A percentile compares a stretch with the other conserved stretches of the same genome.
Conservation (phyloP, 2,329 filamentous ascomycete genomes). For the Cercospora zeina region DNA sequence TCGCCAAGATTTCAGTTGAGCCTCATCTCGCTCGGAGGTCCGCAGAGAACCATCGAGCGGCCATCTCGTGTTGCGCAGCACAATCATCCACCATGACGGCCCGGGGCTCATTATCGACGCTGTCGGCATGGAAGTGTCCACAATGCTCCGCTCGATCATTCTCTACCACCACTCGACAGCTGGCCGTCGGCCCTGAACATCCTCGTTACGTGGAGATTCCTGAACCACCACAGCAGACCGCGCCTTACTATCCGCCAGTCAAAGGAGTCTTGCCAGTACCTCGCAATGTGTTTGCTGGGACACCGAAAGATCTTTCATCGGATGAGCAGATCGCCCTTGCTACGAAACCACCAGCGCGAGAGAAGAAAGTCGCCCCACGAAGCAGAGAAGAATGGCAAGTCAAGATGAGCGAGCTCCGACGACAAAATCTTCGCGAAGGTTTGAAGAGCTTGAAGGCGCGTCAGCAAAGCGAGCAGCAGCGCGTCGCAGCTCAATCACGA, state of each 20-base stretch:
- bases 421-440: conserved; percentile 70
- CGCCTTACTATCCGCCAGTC: conserved; percentile 51
- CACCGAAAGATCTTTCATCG: conserved; percentile 56
- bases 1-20: conserved; percentile 20
- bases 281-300: conserved; percentile 68
- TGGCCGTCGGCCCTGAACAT: conserved; percentile 73
- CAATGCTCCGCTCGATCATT: conserved; percentile 45
- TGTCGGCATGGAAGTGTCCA: conserved; percentile 40
- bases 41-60: conserved; percentile 4
- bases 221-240: conserved; percentile 69
- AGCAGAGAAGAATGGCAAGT: conserved; percentile 66
- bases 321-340: conserved; percentile 31
- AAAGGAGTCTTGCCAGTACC: conserved; percentile 84
- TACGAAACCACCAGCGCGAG: conserved; percentile 26
- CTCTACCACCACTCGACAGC: conserved; percentile 48
- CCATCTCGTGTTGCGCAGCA: not conserved
- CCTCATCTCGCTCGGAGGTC: conserved; percentile 1
- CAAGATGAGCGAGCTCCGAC: conserved; percentile 69
- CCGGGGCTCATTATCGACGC: conserved; percentile 39
- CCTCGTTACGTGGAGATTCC: conserved; percentile 85
- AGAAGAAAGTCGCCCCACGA: conserved; percentile 40
- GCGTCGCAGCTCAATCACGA: conserved; percentile 46
- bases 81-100: conserved; percentile 44
- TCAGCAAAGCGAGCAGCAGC: conserved; percentile 52
- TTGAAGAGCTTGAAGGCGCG: conserved; percentile 68